Evolutionary conservation across 805 yeast genomes (phyloP).

Genomic region (Wickerhamiella qilinensis): DNA sequence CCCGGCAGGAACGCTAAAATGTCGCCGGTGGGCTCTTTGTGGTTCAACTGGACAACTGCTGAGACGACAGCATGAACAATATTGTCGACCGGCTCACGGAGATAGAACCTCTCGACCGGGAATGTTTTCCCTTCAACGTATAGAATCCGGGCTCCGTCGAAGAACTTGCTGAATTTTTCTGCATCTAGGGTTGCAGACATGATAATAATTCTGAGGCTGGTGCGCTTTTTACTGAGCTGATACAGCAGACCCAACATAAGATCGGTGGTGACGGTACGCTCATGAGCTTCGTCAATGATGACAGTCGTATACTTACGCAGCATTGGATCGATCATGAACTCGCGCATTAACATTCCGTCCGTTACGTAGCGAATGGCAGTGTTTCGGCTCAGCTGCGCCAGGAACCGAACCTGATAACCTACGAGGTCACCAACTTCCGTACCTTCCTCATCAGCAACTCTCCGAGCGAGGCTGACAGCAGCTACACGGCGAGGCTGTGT

Average conservation of each 20-base stretch:
- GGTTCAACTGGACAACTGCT: conserved; percentile 62
- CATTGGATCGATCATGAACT: conserved; percentile 58
- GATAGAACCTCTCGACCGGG: conserved; percentile 60
- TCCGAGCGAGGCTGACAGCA: conserved; percentile 80
- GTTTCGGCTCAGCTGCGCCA: conserved; percentile 39
- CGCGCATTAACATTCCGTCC: conserved; percentile 94
- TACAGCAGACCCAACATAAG: conserved; percentile 77
- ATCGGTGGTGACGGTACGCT: conserved; percentile 85
- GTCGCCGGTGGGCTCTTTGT: conserved; percentile 73
- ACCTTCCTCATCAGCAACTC: conserved; percentile 84
- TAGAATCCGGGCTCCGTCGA: conserved; percentile 58
- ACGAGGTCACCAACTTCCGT: conserved; percentile 61
- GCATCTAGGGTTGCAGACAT: conserved; percentile 98
- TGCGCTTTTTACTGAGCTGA: conserved; percentile 39
- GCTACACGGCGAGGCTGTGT: conserved; percentile 98
- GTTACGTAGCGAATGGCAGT: conserved; percentile 78
- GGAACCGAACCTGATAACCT: conserved; percentile 88
- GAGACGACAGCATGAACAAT: conserved; percentile 65
- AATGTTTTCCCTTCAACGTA: conserved; percentile 82
- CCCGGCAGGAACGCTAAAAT: conserved; percentile 88
- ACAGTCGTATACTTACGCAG: conserved; percentile 56
- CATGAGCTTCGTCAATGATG: conserved; percentile 94
- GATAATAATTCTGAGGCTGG: conserved; percentile 52
- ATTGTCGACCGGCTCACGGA: conserved; percentile 55
- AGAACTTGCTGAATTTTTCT: conserved; percentile 62